Evolutionary conservation across 1,284 basidiomycete species (phyloP).

Genomic region (Ceratobasidium sp.): DNA sequence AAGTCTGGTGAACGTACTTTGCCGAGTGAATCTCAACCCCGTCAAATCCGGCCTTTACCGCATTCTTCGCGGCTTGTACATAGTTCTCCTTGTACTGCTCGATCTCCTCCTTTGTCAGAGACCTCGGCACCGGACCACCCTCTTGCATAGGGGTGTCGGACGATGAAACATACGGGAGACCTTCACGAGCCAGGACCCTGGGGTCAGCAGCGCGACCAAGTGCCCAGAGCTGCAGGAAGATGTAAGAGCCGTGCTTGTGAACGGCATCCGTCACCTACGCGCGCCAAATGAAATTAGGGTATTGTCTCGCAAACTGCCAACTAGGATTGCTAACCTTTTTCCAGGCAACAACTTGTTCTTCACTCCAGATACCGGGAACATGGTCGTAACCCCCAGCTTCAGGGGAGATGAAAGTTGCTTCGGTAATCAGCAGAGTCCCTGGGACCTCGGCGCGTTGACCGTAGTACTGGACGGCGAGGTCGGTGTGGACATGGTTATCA

Average conservation of each 20-base stretch:
- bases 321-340: constrained; percentile 40
- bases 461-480: constrained; percentile 45
- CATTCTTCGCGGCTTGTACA: constrained; percentile 50
- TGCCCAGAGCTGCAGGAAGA: constrained; percentile 52
- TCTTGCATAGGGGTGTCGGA: constrained; percentile 44
- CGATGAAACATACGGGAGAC: constrained; percentile 45
- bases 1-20: constrained; percentile 12
- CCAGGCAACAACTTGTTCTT: constrained; percentile 45
- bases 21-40: constrained; percentile 55
- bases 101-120: constrained; percentile 45
- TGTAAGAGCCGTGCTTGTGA: constrained; percentile 49
- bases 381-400: constrained; percentile 34
- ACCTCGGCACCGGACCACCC: constrained; percentile 32
- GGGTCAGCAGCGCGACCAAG: constrained; percentile 48
- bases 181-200: constrained; percentile 40
- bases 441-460: constrained; percentile 43
- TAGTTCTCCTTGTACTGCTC: constrained; percentile 49
- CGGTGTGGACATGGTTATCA: constrained; percentile 44
- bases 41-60: constrained; percentile 57
- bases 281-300: neutral
- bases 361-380: constrained; percentile 44
- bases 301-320: neutral
- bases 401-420: constrained; percentile 45
- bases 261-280: constrained; percentile 47
- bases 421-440: constrained; percentile 47